Evolutionary conservation across 768 basidiomycete genomes (phyloP), one percentile per base, ranked within the genome.

Genomic region (Lactarius evosmus): DNA sequence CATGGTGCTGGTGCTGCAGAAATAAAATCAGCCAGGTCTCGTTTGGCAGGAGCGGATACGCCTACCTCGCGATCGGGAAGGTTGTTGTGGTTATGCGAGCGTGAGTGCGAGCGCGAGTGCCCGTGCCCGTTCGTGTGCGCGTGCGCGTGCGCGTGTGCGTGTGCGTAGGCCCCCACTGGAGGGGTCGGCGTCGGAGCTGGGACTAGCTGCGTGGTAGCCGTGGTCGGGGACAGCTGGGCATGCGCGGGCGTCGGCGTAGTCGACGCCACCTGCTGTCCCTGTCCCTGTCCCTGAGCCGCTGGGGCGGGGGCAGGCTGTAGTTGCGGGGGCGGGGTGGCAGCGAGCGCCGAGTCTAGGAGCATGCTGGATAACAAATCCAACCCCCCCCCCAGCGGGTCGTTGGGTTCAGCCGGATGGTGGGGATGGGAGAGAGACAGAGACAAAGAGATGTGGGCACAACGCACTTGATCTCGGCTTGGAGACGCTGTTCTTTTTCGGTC

Each of bases 391-490:
- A n/a, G 3, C 7, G n/a, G 0, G 16, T 9, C 22, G 22, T 0
- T 7, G 0, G 3, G 41, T 12, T 44, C 0, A 0, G 19, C 4
- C 11, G 41, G 4, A n/a, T 8, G 44, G 5, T 14, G 16, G 25
- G 22, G 30, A 7, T 27, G 25, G 7, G 12, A 12, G 38, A 16
- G n/a, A 12, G 25, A 17, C 11, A 29, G 57, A 25, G 11, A 27
- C 16, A 54, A n/a, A n/a, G n/a, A n/a, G n/a, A n/a, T n/a, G n/a
- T n/a, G n/a, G n/a, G n/a, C 52, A 7, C 5, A 16, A 49, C 58
- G n/a, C 30, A 69, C 66, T 67, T 60, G 59, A 69, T 60, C 46
- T 69, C 67, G 34, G 50, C 60, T 56, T 69, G 66, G 51, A 69
- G 62, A 14, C 57, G 56, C 12, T 53, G 58, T 38, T 69, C 67